These are phyloP conservation scores for Colletotrichum liaoningense DNA, from an alignment of 2,329 filamentous ascomycete species.

Conservation along the genomic window DNA sequence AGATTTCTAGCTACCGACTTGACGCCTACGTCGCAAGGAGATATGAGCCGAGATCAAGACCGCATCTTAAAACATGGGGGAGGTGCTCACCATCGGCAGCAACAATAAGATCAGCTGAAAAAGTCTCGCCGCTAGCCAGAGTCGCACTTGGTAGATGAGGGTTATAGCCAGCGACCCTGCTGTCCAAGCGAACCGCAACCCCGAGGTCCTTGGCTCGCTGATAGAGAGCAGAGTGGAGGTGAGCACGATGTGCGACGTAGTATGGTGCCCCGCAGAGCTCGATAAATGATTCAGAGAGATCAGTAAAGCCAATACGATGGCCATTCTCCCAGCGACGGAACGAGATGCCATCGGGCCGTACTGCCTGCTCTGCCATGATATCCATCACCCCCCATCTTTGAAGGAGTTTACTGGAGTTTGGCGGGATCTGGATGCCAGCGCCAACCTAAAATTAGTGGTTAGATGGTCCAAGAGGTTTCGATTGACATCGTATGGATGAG, in stretches of 20 bases:
- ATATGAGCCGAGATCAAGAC: background rate
- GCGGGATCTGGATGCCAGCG: constrained; percentile 38
- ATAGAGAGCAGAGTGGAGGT: constrained; percentile 47
- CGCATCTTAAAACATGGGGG: background rate
- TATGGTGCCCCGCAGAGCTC: constrained; percentile 45
- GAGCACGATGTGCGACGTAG: constrained; percentile 49
- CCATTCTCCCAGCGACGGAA: constrained; percentile 43
- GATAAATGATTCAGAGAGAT: constrained; percentile 39
- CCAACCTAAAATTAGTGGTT: constrained; percentile 22
- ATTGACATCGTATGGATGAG: background rate
- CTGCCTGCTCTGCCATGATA: constrained; percentile 39
- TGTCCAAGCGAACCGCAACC: constrained; percentile 39
- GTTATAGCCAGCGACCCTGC: constrained; percentile 41
- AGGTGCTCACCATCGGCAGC: constrained; percentile 48
- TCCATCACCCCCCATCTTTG: constrained; percentile 37
- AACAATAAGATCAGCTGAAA: constrained; percentile 46
- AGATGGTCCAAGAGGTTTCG: background rate
- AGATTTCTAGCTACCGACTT: constrained; percentile 44
- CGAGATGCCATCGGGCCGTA: constrained; percentile 36
- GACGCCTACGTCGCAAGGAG: constrained; percentile 37
- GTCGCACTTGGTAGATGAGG: constrained; percentile 37
- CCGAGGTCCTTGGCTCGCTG: constrained; percentile 41
- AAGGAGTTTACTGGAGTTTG: constrained; percentile 37
- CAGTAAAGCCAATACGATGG: constrained; percentile 37
- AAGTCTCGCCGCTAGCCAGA: constrained; percentile 38